Conservation (phyloP, 2,329 filamentous ascomycete genomes). For the Verticillium tricorpus region DNA sequence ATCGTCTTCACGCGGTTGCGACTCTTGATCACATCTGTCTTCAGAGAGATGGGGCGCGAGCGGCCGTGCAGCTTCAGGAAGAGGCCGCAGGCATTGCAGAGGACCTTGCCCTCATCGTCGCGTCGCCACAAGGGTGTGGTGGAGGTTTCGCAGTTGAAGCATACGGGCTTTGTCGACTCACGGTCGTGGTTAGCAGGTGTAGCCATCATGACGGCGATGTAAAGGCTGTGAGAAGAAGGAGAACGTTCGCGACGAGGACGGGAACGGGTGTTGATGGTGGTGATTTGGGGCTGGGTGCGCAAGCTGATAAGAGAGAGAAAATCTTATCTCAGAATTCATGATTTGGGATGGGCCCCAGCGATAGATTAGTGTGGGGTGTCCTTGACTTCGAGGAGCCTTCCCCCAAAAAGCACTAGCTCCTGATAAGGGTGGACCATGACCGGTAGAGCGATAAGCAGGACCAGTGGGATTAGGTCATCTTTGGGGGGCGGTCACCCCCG, state of each 20-base stretch:
- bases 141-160: slow-evolving; percentile 92
- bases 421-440: background rate
- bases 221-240: slow-evolving; percentile 7
- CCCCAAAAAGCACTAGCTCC: background rate
- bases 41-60: slow-evolving; percentile 88
- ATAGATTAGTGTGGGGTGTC: background rate
- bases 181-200: slow-evolving; percentile 51
- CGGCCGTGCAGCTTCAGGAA: slow-evolving; percentile 96
- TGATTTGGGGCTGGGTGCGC: background rate
- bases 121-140: slow-evolving; percentile 96
- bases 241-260: background rate
- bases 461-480: background rate
- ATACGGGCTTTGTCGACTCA: slow-evolving; percentile 78
- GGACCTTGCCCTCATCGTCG: slow-evolving; percentile 90
- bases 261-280: background rate
- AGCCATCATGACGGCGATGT: slow-evolving; percentile 42
- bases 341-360: slow-evolving; percentile 1
- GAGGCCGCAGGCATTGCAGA: slow-evolving; percentile 97
- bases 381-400: background rate
- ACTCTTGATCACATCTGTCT: slow-evolving; percentile 99
- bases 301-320: slow-evolving; percentile 1
- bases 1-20: slow-evolving; percentile 94
- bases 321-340: slow-evolving; percentile 8
- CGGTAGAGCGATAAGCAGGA: background rate
- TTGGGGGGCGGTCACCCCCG: background rate